Evolutionary conservation across 768 basidiomycete genomes (phyloP), one percentile per base, ranked within the genome.

Genomic region (Trametopsis cervina): DNA sequence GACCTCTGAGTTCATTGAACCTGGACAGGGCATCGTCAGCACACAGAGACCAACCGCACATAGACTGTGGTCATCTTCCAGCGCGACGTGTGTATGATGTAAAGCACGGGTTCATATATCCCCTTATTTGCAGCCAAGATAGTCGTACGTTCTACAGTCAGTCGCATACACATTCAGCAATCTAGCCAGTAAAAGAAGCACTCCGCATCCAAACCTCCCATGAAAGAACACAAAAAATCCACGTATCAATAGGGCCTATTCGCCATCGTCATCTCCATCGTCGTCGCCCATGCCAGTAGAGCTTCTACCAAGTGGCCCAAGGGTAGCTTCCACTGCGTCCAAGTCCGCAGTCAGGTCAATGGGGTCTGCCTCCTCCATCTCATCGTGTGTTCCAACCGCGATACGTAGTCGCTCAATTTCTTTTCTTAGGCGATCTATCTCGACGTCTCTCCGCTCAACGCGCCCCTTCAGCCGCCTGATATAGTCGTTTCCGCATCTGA

Each of bases 401-500:
- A 57, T 52, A 40, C 83, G 71, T 61, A 93, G 63, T 49, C 81
- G 68, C 54, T 62, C 60, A 22, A 95, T 74, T 63, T 92, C 90
- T 53, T 60, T 63, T 54, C 89, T 72, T 60, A 95, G 61, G 58
- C 57, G 68, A 49, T 62, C 69, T 56, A 95, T 86, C 68, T 92
- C 90, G 40, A 73, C 75, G 59, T 96, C 90, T 53, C 93, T 67
- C 59, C 87, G 73, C 46, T 88, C 84, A 42, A 94, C 77, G 24
- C 87, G 78, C 15, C 69, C 82, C 51, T 86, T 86, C 57, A 96
- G 73, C 52, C 77, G 69, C 54, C 83, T 73, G 53, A 97, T 84
- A 61, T 76, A 94, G 62, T 92, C 87, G 63, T 97, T 97, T 27
- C 88, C 89, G 59, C 89, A 94, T 50, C 90, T 81, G 47, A 97